Base-by-base conservation (phyloP, 2,329 filamentous ascomycete genomes). In the Colletotrichum neosansevieriae region DNA sequence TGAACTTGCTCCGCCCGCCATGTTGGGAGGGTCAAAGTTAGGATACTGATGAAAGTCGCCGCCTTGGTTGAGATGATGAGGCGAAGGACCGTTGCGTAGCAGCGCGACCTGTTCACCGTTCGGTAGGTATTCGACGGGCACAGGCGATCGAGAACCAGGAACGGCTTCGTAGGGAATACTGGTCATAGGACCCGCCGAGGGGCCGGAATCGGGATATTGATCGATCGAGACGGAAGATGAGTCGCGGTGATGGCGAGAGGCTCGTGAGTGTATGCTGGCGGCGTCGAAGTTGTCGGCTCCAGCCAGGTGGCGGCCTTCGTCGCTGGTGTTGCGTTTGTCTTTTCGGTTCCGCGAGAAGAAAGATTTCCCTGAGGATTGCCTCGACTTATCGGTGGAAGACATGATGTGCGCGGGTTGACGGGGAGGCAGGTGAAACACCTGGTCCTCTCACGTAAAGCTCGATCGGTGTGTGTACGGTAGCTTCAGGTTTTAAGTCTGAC, bases 311-410 rank as follows among this genome's bases (percentile, higher is more conserved):
- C 84, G 84, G 73, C 84, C 83, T 75, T 90, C 88, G 74, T 88
- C 85, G 78, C 88, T 87, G 71, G 84, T 80, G 74, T 85, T 84
- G 77, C 90, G 88, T 78, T 90, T 89, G 74, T 86, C 85, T 80
- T 90, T 93, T 83, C 94, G 96, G 82, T 91, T 92, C 77, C 94
- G 89, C 75, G 93, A 94, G 83, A 98, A 98, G 84, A 98, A 94
- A 71, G 91, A 93, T 77, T 90, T 91, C 76, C 86, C 86, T 74
- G 93, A 94, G 72, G 92, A 94, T 84, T 95, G 92, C 80, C 92
- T 90, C 75, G 91, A 86, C 83, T 94, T 94, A 83, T 93, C 91
- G 83, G 91, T 85, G 77, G 88, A 85, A 75, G 89, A 84, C 88
- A 89, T 88, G 75, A 73, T 69, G 72, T 61, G 62, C 51, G 67